Evolutionary conservation across 371 early-diverging fungal species (phyloP).

Genomic region (Batrachochytrium dendrobatidis): DNA sequence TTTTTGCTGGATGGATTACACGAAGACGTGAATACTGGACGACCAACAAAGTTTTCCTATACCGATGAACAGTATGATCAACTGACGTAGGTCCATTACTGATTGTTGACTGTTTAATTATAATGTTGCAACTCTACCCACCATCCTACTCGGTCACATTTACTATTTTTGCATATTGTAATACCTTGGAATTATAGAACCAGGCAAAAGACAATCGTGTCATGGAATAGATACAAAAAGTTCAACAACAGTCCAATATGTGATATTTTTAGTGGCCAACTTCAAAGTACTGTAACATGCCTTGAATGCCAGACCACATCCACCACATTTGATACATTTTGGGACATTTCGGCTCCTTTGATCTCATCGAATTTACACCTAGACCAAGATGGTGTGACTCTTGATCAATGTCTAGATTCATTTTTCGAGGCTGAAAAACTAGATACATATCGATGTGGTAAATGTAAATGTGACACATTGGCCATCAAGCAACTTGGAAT

Average conservation of each 20-base stretch:
- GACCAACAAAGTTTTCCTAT: constrained; percentile 24
- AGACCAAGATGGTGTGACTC: background rate
- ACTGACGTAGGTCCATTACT: constrained; percentile 19
- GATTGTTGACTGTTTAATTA: constrained; percentile 1
- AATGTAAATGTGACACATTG: constrained; percentile 61
- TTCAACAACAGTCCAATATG: constrained; percentile 18
- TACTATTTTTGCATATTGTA: background rate
- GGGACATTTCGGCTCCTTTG: constrained; percentile 47
- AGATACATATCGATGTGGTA: constrained; percentile 68
- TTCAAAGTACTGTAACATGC: constrained; percentile 42
- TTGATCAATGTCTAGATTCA: constrained; percentile 28
- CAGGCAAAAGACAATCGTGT: constrained; percentile 4
- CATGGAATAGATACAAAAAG: constrained; percentile 16
- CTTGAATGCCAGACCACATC: constrained; percentile 30
- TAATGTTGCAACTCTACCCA: background rate
- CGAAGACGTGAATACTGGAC: constrained; percentile 43
- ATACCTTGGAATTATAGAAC: background rate
- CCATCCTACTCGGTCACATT: background rate
- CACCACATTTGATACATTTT: constrained; percentile 45
- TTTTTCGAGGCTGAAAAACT: constrained; percentile 30
- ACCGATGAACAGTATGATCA: constrained; percentile 25
- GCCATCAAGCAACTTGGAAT: constrained; percentile 75
- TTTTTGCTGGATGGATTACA: constrained; percentile 46
- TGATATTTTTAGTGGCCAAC: constrained; percentile 46
- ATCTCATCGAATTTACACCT: constrained; percentile 8